Evolutionary conservation across 805 yeast species (phyloP), one percentile per base, ranked within the genome.

Genomic region (Kurtzmaniella cleridarum): DNA sequence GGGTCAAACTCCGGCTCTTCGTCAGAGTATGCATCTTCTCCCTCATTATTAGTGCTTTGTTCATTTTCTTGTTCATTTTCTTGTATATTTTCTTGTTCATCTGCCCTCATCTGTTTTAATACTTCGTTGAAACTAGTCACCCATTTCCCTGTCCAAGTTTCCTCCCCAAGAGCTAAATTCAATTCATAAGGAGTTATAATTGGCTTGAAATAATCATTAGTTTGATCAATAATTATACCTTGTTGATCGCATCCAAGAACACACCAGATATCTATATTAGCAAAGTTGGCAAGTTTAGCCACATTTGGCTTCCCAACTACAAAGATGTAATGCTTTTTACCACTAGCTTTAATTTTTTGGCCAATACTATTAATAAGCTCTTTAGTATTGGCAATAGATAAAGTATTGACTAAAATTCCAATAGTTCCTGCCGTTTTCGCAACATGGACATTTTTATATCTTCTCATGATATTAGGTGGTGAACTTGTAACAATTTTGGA

Each of bases 271-370:
- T 93, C 98, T 11, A 93, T 76, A n/a, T 79, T 81, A 45, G 91
- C 98, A 56, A 93, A 93, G 58, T 93, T 93, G 8, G 98, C 98
- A 37, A 93, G 68, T 54, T 93, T 93, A 18, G 98, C 96, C 14
- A 93, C 97, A 54, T 93, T 93, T 8, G 98, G 98, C 59, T 93
- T 93, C 9, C 98, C 98, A 3, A 93, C 98, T 3, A 90, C 98
- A 64, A 93, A 89, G 55, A 88, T 75, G 55, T 93, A 93, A 48
- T 86, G 91, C 54, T 93, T 93, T 62, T 93, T 93, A 2, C 86
- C 96, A 0, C 91, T 89, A 3, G 66, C 70, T 37, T 71, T 74
- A 41, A 93, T 77, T 60, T 83, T 73, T 18, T 65, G 56, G 12
- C 78, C 74, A 6, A 89, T 75, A 27, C 69, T 67, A 39, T 79